These are phyloP conservation scores for Phytophthora sansomeana DNA, from an alignment of 352 stramenopile genomes.

Conservation along the genomic window DNA sequence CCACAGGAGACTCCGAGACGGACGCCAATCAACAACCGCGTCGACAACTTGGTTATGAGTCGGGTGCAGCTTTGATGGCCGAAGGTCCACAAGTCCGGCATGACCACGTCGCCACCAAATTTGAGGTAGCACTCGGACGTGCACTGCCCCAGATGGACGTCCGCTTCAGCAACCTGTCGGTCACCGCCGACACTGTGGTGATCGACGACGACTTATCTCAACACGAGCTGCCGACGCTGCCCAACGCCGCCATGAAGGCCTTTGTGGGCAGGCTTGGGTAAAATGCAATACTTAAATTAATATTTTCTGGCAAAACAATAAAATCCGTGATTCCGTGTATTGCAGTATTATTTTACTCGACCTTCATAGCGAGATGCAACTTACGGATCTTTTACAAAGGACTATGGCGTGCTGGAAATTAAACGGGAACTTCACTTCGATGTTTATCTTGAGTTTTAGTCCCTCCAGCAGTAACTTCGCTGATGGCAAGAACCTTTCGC, in stretches of 20 bases:
- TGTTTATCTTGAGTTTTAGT: too few relatives aligned
- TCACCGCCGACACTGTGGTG: slow-evolving; percentile 45
- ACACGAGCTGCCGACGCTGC: slow-evolving; percentile 39
- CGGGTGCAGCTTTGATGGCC: slow-evolving; percentile 35
- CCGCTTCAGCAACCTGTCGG: slow-evolving; percentile 51
- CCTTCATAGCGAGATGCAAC: too few relatives aligned
- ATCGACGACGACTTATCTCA: slow-evolving; percentile 28
- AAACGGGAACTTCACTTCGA: too few relatives aligned
- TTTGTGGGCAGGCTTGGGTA: too few relatives aligned
- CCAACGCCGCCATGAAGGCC: slow-evolving; percentile 25
- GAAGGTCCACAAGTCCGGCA: slow-evolving; percentile 48
- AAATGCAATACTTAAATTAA: too few relatives aligned
- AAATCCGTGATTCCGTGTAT: too few relatives aligned
- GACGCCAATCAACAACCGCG: neutral
- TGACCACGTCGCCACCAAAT: slow-evolving; percentile 29
- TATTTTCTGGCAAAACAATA: too few relatives aligned
- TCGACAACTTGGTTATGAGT: slow-evolving; percentile 18
- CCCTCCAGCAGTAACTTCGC: too few relatives aligned
- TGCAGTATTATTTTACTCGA: too few relatives aligned
- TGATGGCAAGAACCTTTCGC: too few relatives aligned
- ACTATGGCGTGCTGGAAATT: too few relatives aligned
- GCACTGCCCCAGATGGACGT: slow-evolving; percentile 56
- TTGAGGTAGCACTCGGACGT: slow-evolving; percentile 39
- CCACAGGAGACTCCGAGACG: neutral
- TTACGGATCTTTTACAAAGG: too few relatives aligned